Percentiles rank a stretch among this genome's conserved stretches.
These are phyloP conservation scores for Aquilaria sinensis DNA, from an alignment of 345 rosid species.

Conservation along the genomic window DNA sequence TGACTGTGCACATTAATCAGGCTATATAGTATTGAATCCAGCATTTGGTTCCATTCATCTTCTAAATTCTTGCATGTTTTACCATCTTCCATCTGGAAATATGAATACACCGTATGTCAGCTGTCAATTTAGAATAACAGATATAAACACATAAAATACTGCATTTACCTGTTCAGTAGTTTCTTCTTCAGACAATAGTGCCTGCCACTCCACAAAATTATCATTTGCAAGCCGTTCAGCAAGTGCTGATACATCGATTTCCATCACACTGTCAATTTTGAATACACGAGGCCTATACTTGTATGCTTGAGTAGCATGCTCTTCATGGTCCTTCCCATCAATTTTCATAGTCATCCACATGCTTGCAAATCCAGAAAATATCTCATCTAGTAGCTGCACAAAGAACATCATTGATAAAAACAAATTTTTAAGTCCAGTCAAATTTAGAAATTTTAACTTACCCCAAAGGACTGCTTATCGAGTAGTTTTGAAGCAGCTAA, in stretches of 20 bases:
- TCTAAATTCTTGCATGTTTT: constrained; percentile 41
- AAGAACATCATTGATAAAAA: constrained; percentile 19
- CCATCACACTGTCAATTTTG: constrained; percentile 65
- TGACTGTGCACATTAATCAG: constrained; percentile 60
- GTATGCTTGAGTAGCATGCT: constrained; percentile 48
- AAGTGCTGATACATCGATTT: constrained; percentile 59
- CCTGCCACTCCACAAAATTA: constrained; percentile 70
- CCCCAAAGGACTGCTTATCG: constrained; percentile 64
- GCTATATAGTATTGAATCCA: constrained; percentile 41
- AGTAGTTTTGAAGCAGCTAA: constrained; percentile 51
- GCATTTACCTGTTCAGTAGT: constrained; percentile 37
- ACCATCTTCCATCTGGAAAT: constrained; percentile 41
- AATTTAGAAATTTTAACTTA: constrained; percentile 19
- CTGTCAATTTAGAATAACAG: constrained; percentile 8
- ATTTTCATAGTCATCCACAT: constrained; percentile 78
- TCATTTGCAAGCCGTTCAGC: constrained; percentile 48
- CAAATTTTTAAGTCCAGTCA: background rate
- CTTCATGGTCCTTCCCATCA: constrained; percentile 55
- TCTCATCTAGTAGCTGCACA: constrained; percentile 57
- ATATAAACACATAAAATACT: constrained; percentile 1
- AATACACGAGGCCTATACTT: constrained; percentile 78
- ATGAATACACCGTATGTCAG: background rate
- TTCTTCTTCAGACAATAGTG: constrained; percentile 63
- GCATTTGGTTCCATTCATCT: constrained; percentile 64
- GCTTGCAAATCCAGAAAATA: constrained; percentile 51